A percentile compares a stretch with the other conserved stretches of the same genome.
Evolutionary conservation across 2,329 filamentous ascomycete genomes (phyloP).

Genomic region (Diplodia mutila): DNA sequence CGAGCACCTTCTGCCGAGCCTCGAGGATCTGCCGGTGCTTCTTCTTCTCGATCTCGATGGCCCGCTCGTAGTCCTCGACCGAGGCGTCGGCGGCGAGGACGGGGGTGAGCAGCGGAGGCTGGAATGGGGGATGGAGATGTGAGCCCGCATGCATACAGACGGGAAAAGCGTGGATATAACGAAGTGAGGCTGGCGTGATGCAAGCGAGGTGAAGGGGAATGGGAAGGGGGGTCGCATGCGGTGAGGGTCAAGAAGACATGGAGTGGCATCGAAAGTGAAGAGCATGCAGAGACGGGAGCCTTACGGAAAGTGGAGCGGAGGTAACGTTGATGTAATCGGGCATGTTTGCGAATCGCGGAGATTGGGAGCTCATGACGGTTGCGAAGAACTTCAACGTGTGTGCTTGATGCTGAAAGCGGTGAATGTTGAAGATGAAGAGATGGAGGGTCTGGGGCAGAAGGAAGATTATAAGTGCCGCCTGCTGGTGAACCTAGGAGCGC

Average conservation of each 20-base stretch:
- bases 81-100: background rate
- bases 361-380: too few relatives aligned
- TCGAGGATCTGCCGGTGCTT: background rate
- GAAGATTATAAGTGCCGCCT: background rate
- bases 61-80: constrained; percentile 2
- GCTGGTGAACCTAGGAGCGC: background rate
- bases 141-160: background rate
- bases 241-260: background rate
- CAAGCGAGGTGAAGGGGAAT: too few relatives aligned
- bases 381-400: background rate
- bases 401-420: background rate
- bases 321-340: background rate
- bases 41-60: background rate
- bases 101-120: background rate
- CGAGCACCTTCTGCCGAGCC: background rate
- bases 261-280: background rate
- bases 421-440: background rate
- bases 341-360: background rate
- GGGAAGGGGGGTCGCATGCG: too few relatives aligned
- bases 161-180: too few relatives aligned
- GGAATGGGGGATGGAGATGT: background rate
- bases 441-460: background rate
- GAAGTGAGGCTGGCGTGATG: too few relatives aligned
- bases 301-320: background rate
- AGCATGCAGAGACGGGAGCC: background rate